phyloP scores from a whole-genome alignment of 495 filamentous ascomycete genomes.

The Talaromyces adpressus region DNA sequence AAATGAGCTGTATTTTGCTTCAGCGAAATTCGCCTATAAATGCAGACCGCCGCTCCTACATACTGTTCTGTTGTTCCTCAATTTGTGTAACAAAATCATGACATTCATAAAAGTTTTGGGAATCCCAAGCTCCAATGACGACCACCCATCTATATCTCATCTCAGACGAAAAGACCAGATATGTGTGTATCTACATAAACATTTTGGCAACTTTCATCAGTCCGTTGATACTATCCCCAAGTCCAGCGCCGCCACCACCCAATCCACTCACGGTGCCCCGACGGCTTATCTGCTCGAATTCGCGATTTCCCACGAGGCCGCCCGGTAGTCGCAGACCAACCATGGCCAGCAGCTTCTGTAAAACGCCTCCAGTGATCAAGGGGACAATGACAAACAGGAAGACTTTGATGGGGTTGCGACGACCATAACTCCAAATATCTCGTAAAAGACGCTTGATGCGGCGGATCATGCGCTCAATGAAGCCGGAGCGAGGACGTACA shows the following conservation, averaged over 20 bases:
- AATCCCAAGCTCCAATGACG: not conserved
- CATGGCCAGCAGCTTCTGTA: slow-evolving; percentile 62
- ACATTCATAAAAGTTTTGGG: not conserved
- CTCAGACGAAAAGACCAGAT: not conserved
- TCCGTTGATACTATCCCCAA: slow-evolving; percentile 40
- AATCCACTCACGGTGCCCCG: slow-evolving; percentile 8
- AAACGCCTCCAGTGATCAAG: slow-evolving; percentile 70
- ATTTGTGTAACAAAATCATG: not conserved
- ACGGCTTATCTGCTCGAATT: slow-evolving; percentile 20
- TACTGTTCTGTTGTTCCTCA: not conserved
- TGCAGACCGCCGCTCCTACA: not conserved
- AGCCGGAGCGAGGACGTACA: slow-evolving; percentile 66
- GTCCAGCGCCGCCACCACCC: slow-evolving; percentile 20
- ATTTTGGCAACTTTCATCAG: slow-evolving; percentile 57
- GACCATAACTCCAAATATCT: slow-evolving; percentile 67
- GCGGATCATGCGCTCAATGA: slow-evolving; percentile 59
- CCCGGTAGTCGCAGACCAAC: slow-evolving; percentile 70
- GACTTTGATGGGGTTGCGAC: slow-evolving; percentile 73
- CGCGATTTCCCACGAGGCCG: slow-evolving; percentile 48
- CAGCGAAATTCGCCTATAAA: not conserved
- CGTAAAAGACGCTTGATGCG: slow-evolving; percentile 67
- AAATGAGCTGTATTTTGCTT: not conserved
- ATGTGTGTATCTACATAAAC: slow-evolving; percentile 39
- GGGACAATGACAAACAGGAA: slow-evolving; percentile 82
- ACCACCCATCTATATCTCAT: not conserved